Base-by-base conservation (phyloP, 495 filamentous ascomycete genomes). In the Lindgomyces ingoldianus region DNA sequence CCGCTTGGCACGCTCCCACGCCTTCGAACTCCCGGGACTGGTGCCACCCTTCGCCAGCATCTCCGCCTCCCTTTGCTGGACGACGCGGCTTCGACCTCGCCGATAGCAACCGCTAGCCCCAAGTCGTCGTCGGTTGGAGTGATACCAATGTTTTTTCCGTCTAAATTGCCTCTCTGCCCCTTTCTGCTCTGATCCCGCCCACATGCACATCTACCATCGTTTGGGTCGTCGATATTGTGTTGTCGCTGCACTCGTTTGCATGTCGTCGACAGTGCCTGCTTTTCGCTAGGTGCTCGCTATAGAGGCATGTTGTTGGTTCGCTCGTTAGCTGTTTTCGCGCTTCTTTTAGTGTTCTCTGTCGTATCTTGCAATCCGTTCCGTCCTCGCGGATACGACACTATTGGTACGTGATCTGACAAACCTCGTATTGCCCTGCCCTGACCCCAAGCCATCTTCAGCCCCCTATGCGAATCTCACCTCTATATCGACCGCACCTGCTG, bases 121-220 rank as follows among this genome's bases (percentile, higher is more conserved):
- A n/a, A n/a, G n/a, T n/a, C 14, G 33, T 39, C 6, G 6, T 39
- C 33, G 33, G 33, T 14, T 18, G 57, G 18, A n/a, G 46, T 14
- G 21, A 46, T 53, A 62, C 25, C 58, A 11, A 11, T 26, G 53
- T 9, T 16, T 19, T 44, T 18, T 33, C 61, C 53, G 51, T 46
- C 19, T 64, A 57, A 64, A 64, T 57, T 64, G 53, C 25, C 52
- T 22, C 12, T 52, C 26, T 57, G 41, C 61, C 61, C 61, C 51
- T 57, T 57, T 57, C 51, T 19, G 33, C 19, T 25, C 30, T 9
- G 47, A 6, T 6, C 33, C 14, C 14, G 14, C 33, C 26, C 10
- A 45, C 44, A 49, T 52, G 48, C 48, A 19, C 48, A 9, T 27
- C 22, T 10, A 18, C 24, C 48, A 22, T 24, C 24, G 11, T 10